phyloP scores from a whole-genome alignment of 345 rosid species.

The Mercurialis annua region DNA sequence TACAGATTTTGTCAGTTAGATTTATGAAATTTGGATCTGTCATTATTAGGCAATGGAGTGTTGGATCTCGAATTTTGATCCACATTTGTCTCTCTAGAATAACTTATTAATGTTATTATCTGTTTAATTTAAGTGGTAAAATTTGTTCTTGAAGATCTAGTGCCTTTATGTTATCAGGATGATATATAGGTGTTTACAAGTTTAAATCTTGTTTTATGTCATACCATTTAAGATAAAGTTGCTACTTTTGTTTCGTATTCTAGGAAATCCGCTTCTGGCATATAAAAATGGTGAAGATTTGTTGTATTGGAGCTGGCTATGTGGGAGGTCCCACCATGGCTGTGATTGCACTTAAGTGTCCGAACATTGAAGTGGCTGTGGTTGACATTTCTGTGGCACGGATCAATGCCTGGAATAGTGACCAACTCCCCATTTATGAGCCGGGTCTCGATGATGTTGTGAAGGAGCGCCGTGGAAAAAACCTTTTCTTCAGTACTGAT shows the following conservation, averaged over 20 bases:
- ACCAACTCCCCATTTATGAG: constrained; percentile 28
- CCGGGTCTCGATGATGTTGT: constrained; percentile 31
- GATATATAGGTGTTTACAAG: neutral
- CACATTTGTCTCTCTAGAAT: neutral
- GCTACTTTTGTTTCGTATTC: neutral
- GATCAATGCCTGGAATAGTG: constrained; percentile 32
- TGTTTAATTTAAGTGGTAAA: neutral
- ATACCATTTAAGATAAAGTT: neutral
- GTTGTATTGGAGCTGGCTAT: constrained; percentile 35
- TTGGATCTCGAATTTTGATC: neutral
- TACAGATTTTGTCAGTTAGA: neutral
- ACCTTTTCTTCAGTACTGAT: constrained; percentile 29
- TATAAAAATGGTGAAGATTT: constrained; percentile 31
- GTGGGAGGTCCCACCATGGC: constrained; percentile 38
- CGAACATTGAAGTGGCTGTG: constrained; percentile 26
- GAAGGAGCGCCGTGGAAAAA: constrained; percentile 26
- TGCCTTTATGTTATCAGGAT: neutral
- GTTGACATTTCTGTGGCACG: constrained; percentile 28
- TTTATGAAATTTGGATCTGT: neutral
- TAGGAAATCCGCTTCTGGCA: constrained; percentile 4
- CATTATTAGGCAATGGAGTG: constrained; percentile 2
- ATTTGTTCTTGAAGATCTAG: neutral
- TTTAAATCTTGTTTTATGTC: neutral
- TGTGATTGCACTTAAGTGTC: constrained; percentile 34
- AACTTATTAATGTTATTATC: neutral